A percentile compares a stretch with the other conserved stretches of the same genome.
phyloP scores from a whole-genome alignment of 345 rosid genomes.

The Eutrema yunnanense region DNA sequence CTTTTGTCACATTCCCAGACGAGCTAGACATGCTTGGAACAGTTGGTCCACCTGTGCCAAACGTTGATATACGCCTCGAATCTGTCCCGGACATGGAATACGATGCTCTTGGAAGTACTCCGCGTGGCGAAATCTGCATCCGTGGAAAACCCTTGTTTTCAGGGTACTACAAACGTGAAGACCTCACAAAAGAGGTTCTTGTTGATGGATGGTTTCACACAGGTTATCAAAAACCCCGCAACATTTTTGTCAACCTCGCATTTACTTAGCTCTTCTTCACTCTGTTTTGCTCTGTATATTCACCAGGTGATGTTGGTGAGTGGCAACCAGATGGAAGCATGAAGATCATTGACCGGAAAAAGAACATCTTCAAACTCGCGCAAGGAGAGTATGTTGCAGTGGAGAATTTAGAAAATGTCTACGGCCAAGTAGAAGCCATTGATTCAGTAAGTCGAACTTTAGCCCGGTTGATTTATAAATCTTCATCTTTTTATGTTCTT shows the following conservation, averaged over 20 bases:
- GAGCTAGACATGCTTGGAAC: slow-evolving; percentile 71
- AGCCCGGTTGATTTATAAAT: background rate
- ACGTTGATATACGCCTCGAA: slow-evolving; percentile 70
- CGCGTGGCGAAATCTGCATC: slow-evolving; percentile 77
- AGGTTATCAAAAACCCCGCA: slow-evolving; percentile 31
- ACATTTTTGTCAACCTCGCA: too few relatives aligned
- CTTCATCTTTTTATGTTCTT: background rate
- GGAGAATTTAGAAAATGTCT: slow-evolving; percentile 79
- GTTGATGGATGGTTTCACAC: slow-evolving; percentile 91
- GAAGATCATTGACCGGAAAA: slow-evolving; percentile 80
- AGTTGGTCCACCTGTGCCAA: slow-evolving; percentile 92
- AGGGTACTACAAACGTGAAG: slow-evolving; percentile 80
- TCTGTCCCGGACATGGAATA: slow-evolving; percentile 86
- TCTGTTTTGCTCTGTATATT: background rate
- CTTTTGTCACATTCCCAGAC: slow-evolving; percentile 76
- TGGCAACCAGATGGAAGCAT: slow-evolving; percentile 92
- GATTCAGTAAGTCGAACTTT: slow-evolving; percentile 45
- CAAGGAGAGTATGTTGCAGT: slow-evolving; percentile 96
- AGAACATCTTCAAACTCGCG: slow-evolving; percentile 84
- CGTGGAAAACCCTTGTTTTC: slow-evolving; percentile 61
- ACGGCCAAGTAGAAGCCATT: slow-evolving; percentile 44
- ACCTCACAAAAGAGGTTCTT: slow-evolving; percentile 74
- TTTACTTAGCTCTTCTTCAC: background rate
- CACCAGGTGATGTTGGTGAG: slow-evolving; percentile 79
- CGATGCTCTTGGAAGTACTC: slow-evolving; percentile 53